Evolutionary conservation across 2,329 filamentous ascomycete species (phyloP).

Genomic region (Calonectria henricotiae): DNA sequence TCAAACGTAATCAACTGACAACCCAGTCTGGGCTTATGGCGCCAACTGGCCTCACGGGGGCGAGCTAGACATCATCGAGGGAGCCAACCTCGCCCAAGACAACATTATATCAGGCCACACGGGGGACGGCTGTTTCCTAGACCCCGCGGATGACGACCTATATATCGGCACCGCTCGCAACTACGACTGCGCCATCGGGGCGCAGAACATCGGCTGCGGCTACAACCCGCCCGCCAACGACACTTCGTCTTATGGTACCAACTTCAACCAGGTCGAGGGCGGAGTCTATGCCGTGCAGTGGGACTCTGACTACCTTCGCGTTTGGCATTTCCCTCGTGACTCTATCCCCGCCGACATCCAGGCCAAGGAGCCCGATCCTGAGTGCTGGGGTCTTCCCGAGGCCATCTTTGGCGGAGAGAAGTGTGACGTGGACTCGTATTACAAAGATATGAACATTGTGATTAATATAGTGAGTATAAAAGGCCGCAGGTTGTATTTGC

Average conservation of each 20-base stretch:
- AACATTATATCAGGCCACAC: constrained; percentile 79
- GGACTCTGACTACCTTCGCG: constrained; percentile 77
- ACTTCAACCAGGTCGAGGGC: constrained; percentile 78
- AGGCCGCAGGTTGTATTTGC: too few relatives aligned
- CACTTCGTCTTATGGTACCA: constrained; percentile 71
- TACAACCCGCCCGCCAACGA: constrained; percentile 61
- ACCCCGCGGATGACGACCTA: constrained; percentile 41
- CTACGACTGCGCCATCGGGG: constrained; percentile 59
- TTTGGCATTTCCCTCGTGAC: constrained; percentile 84
- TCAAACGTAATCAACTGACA: constrained; percentile 32
- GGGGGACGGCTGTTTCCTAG: constrained; percentile 54
- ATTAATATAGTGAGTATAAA: constrained; percentile 73
- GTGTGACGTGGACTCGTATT: constrained; percentile 79
- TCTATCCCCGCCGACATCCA: constrained; percentile 78
- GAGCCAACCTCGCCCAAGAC: constrained; percentile 73
- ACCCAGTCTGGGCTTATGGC: constrained; percentile 69
- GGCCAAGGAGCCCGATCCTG: constrained; percentile 73
- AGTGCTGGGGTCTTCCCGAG: constrained; percentile 78
- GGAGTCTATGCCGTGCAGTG: constrained; percentile 82
- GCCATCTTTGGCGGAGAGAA: constrained; percentile 76
- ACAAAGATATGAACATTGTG: constrained; percentile 80
- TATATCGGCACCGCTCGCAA: constrained; percentile 52
- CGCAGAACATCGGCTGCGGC: constrained; percentile 64
- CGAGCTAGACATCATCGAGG: constrained; percentile 82
- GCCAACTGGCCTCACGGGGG: constrained; percentile 74